Base-by-base conservation (phyloP, 176 grass and related monocot genomes). In the Lolium multiflorum region DNA sequence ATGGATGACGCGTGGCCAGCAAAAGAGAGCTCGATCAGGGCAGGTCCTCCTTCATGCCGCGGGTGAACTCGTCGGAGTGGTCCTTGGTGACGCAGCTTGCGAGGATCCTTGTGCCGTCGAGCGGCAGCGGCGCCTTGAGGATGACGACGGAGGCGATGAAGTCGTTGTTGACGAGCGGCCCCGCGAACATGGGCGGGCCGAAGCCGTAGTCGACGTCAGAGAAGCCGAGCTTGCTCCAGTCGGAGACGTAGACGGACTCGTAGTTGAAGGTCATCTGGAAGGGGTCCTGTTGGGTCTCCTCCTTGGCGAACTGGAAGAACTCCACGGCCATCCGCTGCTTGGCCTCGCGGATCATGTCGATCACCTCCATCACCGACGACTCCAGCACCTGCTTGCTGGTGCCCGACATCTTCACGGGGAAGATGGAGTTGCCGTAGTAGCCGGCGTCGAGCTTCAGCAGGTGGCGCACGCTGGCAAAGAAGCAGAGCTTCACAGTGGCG, bases 141-240 rank as follows among this genome's bases (percentile, higher is more conserved):
- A 95, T 55, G 64, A 95, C 91, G 35, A 90, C 84, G 28, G 93
- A 95, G 24, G 93, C 93, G 72, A 95, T 95, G 89, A 91, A 95
- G 65, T 95, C 93, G 39, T 95, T 95, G 88, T 95, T 95, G 12
- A 92, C 91, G 17, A 95, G 83, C 3, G 93, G 93, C 0, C 93
- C 93, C 9, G 86, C 91, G 61, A 92, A 92, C 83, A 89, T 87
- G 9, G 93, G 93, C 24, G 83, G 77, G 11, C 93, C 93, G 72
- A 92, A 96, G 4, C 94, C 94, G 20, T 94, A 94, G 68, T 96
- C 91, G 1, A 94, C 91, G 14, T 94, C 94, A 0, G 89, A 88
- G 85, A 96, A 93, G 1, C 94, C 94, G 39, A 96, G 81, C 89
- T 96, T 96, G 83, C 91, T 93, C 94, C 94, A 96, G 79, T 96